Evolutionary conservation across 441 rosid species (phyloP).

Genomic region (Hura crepitans): DNA sequence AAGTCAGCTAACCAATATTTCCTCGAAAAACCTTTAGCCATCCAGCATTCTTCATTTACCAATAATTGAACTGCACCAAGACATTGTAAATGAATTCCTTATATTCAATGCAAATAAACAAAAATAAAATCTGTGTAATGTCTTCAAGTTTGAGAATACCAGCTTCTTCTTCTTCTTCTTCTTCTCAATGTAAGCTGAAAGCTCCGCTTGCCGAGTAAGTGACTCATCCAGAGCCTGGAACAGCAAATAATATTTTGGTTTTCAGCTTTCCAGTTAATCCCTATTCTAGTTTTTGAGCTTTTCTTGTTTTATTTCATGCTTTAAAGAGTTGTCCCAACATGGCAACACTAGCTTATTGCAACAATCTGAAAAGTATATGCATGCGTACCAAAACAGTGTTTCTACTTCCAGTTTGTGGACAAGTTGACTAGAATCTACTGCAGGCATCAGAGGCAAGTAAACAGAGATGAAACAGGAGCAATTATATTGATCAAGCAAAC

Average conservation of each 20-base stretch:
- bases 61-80: constrained; percentile 40
- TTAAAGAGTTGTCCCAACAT: neutral
- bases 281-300: neutral
- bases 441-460: too few relatives aligned
- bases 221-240: constrained; percentile 75
- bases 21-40: constrained; percentile 13
- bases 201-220: constrained; percentile 58
- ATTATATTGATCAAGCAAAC: too few relatives aligned
- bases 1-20: neutral
- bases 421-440: neutral
- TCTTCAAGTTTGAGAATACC: constrained; percentile 36
- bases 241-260: neutral
- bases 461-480: too few relatives aligned
- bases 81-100: constrained; percentile 8
- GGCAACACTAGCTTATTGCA: too few relatives aligned
- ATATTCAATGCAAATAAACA: constrained; percentile 4
- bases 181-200: constrained; percentile 63
- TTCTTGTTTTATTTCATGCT: neutral
- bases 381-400: too few relatives aligned
- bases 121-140: neutral
- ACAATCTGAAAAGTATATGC: too few relatives aligned
- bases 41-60: constrained; percentile 34
- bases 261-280: neutral
- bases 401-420: too few relatives aligned
- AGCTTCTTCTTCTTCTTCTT: constrained; percentile 85